phyloP scores from a whole-genome alignment of 495 filamentous ascomycete species.

The Hamigera avellanea region DNA sequence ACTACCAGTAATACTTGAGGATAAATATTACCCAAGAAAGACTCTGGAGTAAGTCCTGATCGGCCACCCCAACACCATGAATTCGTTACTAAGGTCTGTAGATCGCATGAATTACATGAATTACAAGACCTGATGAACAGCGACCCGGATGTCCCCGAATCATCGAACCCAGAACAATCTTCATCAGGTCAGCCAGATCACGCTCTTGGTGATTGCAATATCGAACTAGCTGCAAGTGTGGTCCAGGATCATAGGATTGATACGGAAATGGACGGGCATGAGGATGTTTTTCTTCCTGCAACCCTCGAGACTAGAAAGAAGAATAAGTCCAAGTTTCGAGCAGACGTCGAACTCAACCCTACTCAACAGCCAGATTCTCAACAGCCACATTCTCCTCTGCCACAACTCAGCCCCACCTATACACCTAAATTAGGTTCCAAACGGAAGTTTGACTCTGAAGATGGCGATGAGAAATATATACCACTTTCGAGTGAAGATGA shows the following conservation, averaged over 20 bases:
- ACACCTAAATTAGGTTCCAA: constrained; percentile 43
- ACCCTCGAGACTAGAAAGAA: constrained; percentile 27
- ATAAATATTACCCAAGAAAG: constrained; percentile 60
- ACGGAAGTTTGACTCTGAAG: constrained; percentile 49
- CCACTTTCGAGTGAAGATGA: constrained; percentile 22
- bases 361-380: too few relatives aligned
- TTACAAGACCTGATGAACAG: constrained; percentile 33
- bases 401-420: constrained; percentile 5
- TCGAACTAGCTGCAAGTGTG: constrained; percentile 1
- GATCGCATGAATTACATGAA: constrained; percentile 34
- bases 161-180: constrained; percentile 56
- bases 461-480: constrained; percentile 25
- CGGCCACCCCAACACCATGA: neutral
- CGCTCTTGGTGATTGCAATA: constrained; percentile 47
- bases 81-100: constrained; percentile 14
- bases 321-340: constrained; percentile 37
- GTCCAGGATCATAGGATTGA: constrained; percentile 1
- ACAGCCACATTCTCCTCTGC: constrained; percentile 48
- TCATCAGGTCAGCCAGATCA: constrained; percentile 45
- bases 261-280: constrained; percentile 2
- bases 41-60: constrained; percentile 55
- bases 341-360: constrained; percentile 41
- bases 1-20: constrained; percentile 74
- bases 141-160: constrained; percentile 39
- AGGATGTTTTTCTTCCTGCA: constrained; percentile 14